phyloP scores from a whole-genome alignment of 2,329 filamentous ascomycete genomes.

The Ophiostoma quercus region DNA sequence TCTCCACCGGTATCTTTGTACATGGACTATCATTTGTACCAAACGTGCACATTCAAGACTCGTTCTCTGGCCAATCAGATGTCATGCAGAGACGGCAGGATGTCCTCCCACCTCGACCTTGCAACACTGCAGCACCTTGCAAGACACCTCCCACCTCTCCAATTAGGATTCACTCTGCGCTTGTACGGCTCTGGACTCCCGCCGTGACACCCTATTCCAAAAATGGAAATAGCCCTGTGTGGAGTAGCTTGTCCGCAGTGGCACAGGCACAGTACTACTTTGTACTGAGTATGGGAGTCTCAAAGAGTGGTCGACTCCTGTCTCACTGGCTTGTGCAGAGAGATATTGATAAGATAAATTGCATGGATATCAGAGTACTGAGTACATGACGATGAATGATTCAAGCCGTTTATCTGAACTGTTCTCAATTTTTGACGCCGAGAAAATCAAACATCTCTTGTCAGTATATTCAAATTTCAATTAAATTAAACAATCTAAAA shows the following conservation, averaged over 20 bases:
- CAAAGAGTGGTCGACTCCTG: neutral
- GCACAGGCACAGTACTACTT: neutral
- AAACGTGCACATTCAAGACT: neutral
- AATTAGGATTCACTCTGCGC: no score
- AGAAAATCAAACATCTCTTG: neutral
- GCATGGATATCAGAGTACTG: neutral
- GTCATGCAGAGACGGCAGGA: neutral
- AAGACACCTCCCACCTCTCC: no score
- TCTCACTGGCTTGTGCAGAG: no score
- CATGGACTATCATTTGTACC: neutral
- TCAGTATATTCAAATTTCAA: neutral
- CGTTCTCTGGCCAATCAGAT: conserved; percentile 5
- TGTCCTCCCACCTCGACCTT: neutral
- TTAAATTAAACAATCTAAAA: neutral
- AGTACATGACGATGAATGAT: neutral
- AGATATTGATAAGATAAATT: no score
- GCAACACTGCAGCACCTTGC: no score
- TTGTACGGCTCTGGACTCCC: neutral
- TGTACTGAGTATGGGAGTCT: neutral
- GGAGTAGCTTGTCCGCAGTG: neutral
- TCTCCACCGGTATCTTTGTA: neutral
- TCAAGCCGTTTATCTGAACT: neutral
- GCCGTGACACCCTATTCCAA: neutral
- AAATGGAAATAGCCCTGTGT: conserved; percentile 10
- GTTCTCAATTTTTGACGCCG: neutral